Evolutionary conservation across 2,329 filamentous ascomycete genomes (phyloP).

Genomic region (Penicillium sp.): DNA sequence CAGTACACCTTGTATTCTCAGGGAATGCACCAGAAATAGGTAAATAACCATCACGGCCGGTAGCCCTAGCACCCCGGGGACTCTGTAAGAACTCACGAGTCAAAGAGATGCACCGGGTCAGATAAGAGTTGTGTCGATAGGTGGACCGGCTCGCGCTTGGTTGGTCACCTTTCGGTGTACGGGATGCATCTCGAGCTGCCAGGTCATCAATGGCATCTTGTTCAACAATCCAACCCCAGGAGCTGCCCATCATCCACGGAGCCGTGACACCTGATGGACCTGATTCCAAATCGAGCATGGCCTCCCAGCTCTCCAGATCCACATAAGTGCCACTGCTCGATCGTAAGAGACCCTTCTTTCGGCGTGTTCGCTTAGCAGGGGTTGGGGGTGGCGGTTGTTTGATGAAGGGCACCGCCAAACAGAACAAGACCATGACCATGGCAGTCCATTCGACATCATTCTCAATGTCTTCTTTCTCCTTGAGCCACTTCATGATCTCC

Average conservation of each 20-base stretch:
- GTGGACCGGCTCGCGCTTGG: constrained; percentile 23
- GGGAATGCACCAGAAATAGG: constrained; percentile 56
- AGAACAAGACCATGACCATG: constrained; percentile 58
- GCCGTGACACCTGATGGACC: constrained; percentile 38
- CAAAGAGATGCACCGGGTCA: constrained; percentile 50
- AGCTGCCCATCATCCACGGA: constrained; percentile 52
- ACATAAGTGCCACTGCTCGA: constrained; percentile 48
- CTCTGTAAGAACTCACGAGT: constrained; percentile 63
- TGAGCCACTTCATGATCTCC: constrained; percentile 66
- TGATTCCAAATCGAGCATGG: constrained; percentile 46
- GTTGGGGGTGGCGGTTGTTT: constrained; percentile 31
- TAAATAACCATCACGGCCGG: constrained; percentile 57
- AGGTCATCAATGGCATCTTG: constrained; percentile 42
- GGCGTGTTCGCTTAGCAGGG: constrained; percentile 35
- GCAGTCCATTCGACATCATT: constrained; percentile 65
- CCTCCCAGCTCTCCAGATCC: constrained; percentile 45
- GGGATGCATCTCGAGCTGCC: constrained; percentile 14
- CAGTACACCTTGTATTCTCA: constrained; percentile 55
- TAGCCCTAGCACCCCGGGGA: constrained; percentile 51
- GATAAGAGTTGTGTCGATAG: constrained; percentile 39
- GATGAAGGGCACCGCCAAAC: constrained; percentile 59
- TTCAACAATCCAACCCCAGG: constrained; percentile 69
- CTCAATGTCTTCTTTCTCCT: constrained; percentile 44
- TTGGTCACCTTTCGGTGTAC: constrained; percentile 21
- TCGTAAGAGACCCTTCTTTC: constrained; percentile 43